Base-by-base conservation (phyloP, 2,329 filamentous ascomycete genomes). In the Penicillium sp. region DNA sequence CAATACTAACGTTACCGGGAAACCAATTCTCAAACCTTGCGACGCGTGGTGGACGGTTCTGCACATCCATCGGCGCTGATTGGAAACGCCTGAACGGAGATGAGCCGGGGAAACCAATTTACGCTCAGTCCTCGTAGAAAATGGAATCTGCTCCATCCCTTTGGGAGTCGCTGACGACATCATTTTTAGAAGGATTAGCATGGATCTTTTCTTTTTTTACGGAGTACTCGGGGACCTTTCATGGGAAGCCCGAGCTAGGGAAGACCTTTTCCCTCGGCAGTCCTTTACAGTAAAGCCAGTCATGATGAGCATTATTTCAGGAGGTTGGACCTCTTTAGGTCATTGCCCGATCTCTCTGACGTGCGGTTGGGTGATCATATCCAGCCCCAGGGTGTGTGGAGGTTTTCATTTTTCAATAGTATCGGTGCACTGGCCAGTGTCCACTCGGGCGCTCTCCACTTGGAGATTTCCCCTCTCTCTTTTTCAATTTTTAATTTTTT, bases 11-110 rank as follows among this genome's bases (percentile, higher is more conserved):
- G 47, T 25, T 40, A 25, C 31, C n/a, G 47, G n/a, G 25, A 26
- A 27, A 37, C 58, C 64, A 62, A 59, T 53, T 61, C n/a, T 37
- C 37, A 61, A 65, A 60, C 55, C 54, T 58, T 61, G 50, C 50
- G 44, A 57, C 51, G 58, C 43, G 55, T 63, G 51, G 33, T 41
- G 45, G 33, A 49, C 52, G 55, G 54, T 55, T 57, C 43, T 59
- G 31, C 40, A 59, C 35, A 59, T 58, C 56, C 56, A 40, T n/a
- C 12, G 2, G 14, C 29, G 54, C 51, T 61, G 53, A 59, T 63
- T 62, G 56, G 61, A 42, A 49, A 37, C 27, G n/a, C 9, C 42
- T 49, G 35, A 45, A 40, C 31, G 47, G 47, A 46, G 42, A 40
- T 40, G 42, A 41, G 50, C 15, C 31, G 22, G 33, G 41, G 42